These are phyloP conservation scores for Sugiyamaella xylanicola DNA, from an alignment of 1,139 yeast species.

Conservation along the genomic window DNA sequence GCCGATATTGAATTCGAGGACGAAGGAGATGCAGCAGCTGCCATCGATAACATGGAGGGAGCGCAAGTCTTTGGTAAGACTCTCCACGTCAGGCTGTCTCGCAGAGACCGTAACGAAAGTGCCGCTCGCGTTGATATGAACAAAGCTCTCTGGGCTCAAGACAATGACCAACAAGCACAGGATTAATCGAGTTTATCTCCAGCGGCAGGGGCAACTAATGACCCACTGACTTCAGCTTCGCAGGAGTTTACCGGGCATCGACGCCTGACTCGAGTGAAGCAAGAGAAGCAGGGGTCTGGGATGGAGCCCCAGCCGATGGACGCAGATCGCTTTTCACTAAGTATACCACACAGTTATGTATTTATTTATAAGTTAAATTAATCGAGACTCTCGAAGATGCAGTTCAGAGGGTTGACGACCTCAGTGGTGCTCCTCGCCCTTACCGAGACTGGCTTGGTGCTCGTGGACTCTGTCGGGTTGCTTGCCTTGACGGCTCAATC, in stretches of 20 bases:
- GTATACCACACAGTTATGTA: not conserved
- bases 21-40: constrained; percentile 42
- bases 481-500: constrained; percentile 37
- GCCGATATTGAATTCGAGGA: constrained; percentile 40
- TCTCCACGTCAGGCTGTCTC: constrained; percentile 36
- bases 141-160: constrained; percentile 29
- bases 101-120: constrained; percentile 20
- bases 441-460: constrained; percentile 14
- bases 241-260: too few relatives aligned
- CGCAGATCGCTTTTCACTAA: not conserved
- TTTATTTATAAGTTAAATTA: constrained; percentile 8
- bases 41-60: constrained; percentile 44
- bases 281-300: not conserved
- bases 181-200: not conserved
- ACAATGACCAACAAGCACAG: not conserved
- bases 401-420: not conserved
- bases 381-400: not conserved
- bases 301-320: not conserved
- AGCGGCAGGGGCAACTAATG: constrained; percentile 1
- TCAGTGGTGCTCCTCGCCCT: constrained; percentile 13
- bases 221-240: too few relatives aligned
- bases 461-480: constrained; percentile 21
- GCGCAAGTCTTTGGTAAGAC: constrained; percentile 37
- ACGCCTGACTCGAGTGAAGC: not conserved
- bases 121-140: constrained; percentile 20